These are phyloP conservation scores for Eucalyptus erythrocorys DNA, from an alignment of 345 rosid genomes.

Conservation along the genomic window DNA sequence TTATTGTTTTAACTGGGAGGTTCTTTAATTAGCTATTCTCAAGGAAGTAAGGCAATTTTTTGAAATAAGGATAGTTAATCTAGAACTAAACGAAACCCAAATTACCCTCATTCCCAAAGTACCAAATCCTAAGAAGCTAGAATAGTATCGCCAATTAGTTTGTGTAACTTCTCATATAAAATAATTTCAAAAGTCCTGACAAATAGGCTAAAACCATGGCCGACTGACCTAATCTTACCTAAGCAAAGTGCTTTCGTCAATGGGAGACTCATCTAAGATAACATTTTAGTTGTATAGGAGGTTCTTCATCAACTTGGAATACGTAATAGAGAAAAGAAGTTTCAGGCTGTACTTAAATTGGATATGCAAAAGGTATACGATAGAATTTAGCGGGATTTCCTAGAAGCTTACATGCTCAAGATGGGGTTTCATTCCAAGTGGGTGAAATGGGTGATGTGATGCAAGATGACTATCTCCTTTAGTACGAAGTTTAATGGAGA, in stretches of 20 bases:
- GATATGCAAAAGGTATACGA: background rate
- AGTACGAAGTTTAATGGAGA: background rate
- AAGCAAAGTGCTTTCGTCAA: background rate
- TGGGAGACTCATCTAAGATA: background rate
- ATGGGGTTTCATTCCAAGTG: background rate
- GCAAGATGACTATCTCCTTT: background rate
- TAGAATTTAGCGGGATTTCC: background rate
- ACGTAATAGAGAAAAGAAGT: background rate
- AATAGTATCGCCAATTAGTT: background rate
- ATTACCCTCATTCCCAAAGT: background rate
- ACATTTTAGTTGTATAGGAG: background rate
- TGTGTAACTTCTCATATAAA: background rate
- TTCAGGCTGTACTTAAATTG: background rate
- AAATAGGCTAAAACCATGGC: background rate
- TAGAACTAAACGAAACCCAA: rapidly evolving
- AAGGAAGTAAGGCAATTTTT: background rate
- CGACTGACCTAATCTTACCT: background rate
- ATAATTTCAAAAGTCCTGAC: background rate
- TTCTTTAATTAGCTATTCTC: background rate
- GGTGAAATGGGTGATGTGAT: background rate
- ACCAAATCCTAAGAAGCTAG: background rate
- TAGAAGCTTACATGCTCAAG: background rate
- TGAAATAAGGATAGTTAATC: background rate
- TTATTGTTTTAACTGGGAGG: background rate
- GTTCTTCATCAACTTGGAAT: background rate